phyloP scores from a whole-genome alignment of 2,329 filamentous ascomycete genomes.

The Blastomyces silverae region DNA sequence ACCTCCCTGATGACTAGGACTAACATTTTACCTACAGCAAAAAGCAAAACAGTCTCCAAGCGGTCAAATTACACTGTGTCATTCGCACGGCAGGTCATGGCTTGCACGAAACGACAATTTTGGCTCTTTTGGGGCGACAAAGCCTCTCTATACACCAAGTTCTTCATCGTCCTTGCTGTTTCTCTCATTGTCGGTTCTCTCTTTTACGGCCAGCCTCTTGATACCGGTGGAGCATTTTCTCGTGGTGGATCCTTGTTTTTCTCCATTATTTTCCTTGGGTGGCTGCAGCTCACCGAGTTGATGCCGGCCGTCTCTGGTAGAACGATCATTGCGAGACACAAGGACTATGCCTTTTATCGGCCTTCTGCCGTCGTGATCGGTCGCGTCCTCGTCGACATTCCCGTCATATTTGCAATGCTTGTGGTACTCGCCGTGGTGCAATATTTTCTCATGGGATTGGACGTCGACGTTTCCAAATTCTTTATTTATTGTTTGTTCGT shows the following conservation, averaged over 20 bases:
- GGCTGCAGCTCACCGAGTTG: slow-evolving; percentile 70
- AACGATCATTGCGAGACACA: slow-evolving; percentile 60
- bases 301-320: slow-evolving; percentile 70
- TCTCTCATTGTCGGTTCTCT: slow-evolving; percentile 69
- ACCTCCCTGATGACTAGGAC: background rate
- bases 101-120: slow-evolving; percentile 50
- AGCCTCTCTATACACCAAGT: slow-evolving; percentile 53
- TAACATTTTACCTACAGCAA: slow-evolving; percentile 22
- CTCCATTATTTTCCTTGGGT: slow-evolving; percentile 59
- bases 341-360: slow-evolving; percentile 63
- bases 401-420: slow-evolving; percentile 53
- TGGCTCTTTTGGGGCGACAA: slow-evolving; percentile 64
- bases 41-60: slow-evolving; percentile 42
- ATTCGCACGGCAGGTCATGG: slow-evolving; percentile 12
- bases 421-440: slow-evolving; percentile 56
- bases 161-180: slow-evolving; percentile 59
- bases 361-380: slow-evolving; percentile 59
- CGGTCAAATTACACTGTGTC: slow-evolving; percentile 15
- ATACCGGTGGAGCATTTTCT: slow-evolving; percentile 57
- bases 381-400: slow-evolving; percentile 57
- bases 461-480: slow-evolving; percentile 17
- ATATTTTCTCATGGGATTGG: slow-evolving; percentile 46
- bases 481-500: slow-evolving; percentile 14
- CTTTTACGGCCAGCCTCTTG: slow-evolving; percentile 61
- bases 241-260: slow-evolving; percentile 60